These are phyloP conservation scores for Saccharomycopsis babjevae DNA, from an alignment of 805 yeast species.

Conservation along the genomic window DNA sequence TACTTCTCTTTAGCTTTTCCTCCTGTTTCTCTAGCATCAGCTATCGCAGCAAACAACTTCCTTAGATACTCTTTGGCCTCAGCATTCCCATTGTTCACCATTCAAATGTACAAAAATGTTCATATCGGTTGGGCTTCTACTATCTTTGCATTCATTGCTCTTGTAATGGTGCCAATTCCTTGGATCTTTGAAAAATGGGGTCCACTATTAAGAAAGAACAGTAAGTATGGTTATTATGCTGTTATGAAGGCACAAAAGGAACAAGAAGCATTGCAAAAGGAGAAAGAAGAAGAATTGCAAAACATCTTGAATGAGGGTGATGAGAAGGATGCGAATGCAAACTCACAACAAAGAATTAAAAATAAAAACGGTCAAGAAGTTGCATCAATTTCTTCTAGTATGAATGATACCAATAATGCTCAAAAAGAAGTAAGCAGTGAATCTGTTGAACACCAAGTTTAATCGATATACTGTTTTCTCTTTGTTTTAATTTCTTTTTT, in stretches of 20 bases:
- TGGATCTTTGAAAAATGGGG: slow-evolving; percentile 59
- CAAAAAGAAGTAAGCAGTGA: background rate
- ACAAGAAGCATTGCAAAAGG: slow-evolving; percentile 3
- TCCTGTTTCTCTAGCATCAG: slow-evolving; percentile 72
- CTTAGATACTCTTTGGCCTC: slow-evolving; percentile 66
- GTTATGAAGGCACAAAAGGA: slow-evolving; percentile 3
- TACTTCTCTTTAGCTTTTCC: slow-evolving; percentile 68
- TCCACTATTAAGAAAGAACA: slow-evolving; percentile 40
- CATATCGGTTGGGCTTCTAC: slow-evolving; percentile 76
- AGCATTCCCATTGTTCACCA: slow-evolving; percentile 75
- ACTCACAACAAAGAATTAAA: background rate
- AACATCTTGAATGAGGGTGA: background rate
- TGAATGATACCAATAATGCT: background rate
- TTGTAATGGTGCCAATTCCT: slow-evolving; percentile 67
- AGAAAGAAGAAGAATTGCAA: slow-evolving; percentile 9
- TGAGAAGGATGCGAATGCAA: background rate
- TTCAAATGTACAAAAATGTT: slow-evolving; percentile 69
- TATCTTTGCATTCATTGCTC: slow-evolving; percentile 49
- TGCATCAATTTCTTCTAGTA: background rate
- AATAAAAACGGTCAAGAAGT: background rate
- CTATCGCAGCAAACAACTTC: slow-evolving; percentile 80
- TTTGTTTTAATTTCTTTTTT: background rate
- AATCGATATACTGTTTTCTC: background rate
- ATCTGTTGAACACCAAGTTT: background rate
- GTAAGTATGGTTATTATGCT: slow-evolving; percentile 41